Percentiles rank a stretch among this genome's conserved stretches.
These are phyloP conservation scores for Talaromyces adpressus DNA, from an alignment of 495 filamentous ascomycete genomes.

Conservation along the genomic window DNA sequence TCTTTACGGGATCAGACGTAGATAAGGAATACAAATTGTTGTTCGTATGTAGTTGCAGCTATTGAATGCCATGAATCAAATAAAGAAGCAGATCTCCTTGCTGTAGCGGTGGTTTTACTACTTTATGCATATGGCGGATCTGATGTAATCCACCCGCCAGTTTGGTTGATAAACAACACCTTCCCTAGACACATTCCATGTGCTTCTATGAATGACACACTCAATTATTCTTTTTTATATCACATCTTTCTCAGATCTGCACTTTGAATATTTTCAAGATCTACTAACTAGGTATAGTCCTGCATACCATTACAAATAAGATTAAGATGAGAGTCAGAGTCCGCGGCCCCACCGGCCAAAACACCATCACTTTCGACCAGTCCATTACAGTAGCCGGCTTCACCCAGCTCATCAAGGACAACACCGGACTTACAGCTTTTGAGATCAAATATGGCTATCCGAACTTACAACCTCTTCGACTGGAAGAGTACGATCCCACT, in stretches of 20 bases:
- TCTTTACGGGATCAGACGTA: too few species aligned
- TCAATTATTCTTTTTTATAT: not conserved
- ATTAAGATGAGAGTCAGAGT: conserved; percentile 53
- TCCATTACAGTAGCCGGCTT: conserved; percentile 60
- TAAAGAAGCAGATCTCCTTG: too few species aligned
- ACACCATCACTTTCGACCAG: conserved; percentile 57
- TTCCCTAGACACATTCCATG: not conserved
- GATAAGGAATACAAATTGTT: too few species aligned
- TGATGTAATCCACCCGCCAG: conserved; percentile 1
- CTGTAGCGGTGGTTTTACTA: too few species aligned
- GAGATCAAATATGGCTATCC: conserved; percentile 88
- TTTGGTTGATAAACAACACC: not conserved
- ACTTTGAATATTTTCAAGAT: not conserved
- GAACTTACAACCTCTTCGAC: conserved; percentile 54
- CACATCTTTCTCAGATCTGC: not conserved
- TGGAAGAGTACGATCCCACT: conserved; percentile 40
- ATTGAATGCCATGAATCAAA: too few species aligned
- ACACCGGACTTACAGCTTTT: conserved; percentile 46
- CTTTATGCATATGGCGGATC: not conserved
- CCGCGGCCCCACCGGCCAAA: conserved; percentile 54
- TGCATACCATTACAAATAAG: too few species aligned
- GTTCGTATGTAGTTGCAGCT: too few species aligned
- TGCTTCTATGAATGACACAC: not conserved
- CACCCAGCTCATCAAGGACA: conserved; percentile 43
- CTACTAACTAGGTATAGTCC: too few species aligned